Evolutionary conservation across 805 yeast species (phyloP), one percentile per base, ranked within the genome.

Genomic region (Nakazawaea siamensis): DNA sequence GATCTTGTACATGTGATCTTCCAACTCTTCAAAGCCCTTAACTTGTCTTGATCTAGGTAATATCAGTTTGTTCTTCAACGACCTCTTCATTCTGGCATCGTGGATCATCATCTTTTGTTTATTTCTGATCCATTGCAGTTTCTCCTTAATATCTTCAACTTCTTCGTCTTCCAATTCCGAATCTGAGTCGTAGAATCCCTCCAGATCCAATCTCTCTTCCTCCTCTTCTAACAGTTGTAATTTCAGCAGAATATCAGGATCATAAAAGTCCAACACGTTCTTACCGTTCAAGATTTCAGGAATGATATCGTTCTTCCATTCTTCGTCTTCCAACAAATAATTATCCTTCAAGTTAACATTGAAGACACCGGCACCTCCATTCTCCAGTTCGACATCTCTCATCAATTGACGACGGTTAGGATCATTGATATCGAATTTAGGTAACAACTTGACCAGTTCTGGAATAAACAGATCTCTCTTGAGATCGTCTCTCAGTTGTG

Each of bases 291-390:
- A 66, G 36, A 92, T 72, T 68, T 92, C 99, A 18, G 99, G 99
- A 86, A 92, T 86, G 43, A 81, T 72, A 60, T 92, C 99, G 47
- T 86, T 76, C 72, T 90, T 90, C 99, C 99, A 92, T 45, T 85
- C 94, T 34, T 90, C 97, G 55, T 92, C 90, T 48, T 90, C 98
- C 48, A 92, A 68, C 43, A 92, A 48, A 61, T 94, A 92, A 52
- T 80, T 82, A 54, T 90, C 97, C 58, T 87, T 85, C 64, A 92
- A 69, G 65, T 92, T 87, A 55, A 92, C 75, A 65, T 87, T 92
- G 70, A 65, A 92, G 24, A 92, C 98, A 70, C 98, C 98, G 29
- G 98, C 97, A 56, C 98, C 98, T 55, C 98, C 98, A 51, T 92
- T 85, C 57, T 82, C 96, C 33, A 72, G 80, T 65, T 92, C 98